Evolutionary conservation across 2,329 filamentous ascomycete species (phyloP).

Genomic region (Alternaria sp.): DNA sequence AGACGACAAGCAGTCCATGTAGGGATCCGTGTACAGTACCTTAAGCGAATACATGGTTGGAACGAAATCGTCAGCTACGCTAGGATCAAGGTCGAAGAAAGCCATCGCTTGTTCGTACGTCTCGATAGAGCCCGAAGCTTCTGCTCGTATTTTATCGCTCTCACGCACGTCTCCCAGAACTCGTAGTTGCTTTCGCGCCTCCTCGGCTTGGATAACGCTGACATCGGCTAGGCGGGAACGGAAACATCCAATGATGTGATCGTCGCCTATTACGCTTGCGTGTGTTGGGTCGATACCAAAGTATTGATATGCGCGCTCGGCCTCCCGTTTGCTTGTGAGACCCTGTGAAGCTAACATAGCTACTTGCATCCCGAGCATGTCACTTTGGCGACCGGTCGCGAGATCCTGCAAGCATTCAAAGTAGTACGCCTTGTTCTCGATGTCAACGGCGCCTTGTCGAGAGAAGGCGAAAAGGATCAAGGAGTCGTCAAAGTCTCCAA

Average conservation of each 20-base stretch:
- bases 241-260: conserved; percentile 69
- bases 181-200: conserved; percentile 64
- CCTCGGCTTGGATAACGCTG: conserved; percentile 62
- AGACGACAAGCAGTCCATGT: neutral
- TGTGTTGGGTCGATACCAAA: conserved; percentile 62
- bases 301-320: conserved; percentile 65
- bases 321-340: conserved; percentile 64
- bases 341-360: conserved; percentile 66
- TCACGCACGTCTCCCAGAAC: conserved; percentile 67
- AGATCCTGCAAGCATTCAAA: conserved; percentile 71
- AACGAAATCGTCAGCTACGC: conserved; percentile 65
- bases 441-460: conserved; percentile 66
- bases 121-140: conserved; percentile 66
- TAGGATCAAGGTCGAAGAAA: conserved; percentile 63
- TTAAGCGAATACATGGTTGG: conserved; percentile 65
- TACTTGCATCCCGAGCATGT: conserved; percentile 65
- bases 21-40: conserved; percentile 45
- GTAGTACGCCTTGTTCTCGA: conserved; percentile 65
- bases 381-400: conserved; percentile 63
- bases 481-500: conserved; percentile 68
- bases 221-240: conserved; percentile 65
- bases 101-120: conserved; percentile 70
- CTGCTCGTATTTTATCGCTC: conserved; percentile 66
- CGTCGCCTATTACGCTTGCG: conserved; percentile 58
- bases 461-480: conserved; percentile 70